These are phyloP conservation scores for Claviceps sorghi DNA, from an alignment of 2,329 filamentous ascomycete species.

Conservation along the genomic window DNA sequence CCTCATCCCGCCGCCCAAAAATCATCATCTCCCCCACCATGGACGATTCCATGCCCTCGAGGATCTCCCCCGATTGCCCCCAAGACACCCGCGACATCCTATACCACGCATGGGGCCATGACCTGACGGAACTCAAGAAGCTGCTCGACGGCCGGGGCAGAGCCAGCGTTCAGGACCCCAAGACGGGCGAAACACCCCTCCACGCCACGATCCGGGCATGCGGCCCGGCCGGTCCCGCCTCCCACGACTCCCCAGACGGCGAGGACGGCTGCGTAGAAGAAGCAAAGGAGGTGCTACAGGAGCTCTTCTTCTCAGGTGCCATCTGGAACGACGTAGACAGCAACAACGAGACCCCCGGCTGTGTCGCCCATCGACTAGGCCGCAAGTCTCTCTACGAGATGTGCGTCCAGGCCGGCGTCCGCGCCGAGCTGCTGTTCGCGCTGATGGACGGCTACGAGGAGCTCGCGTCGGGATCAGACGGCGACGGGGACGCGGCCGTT, in stretches of 20 bases:
- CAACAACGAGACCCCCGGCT: constrained; percentile 82
- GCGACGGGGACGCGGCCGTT: constrained; percentile 9
- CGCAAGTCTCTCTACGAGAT: constrained; percentile 59
- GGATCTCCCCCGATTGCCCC: constrained; percentile 39
- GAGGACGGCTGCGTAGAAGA: constrained; percentile 36
- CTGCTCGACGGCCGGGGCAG: constrained; percentile 49
- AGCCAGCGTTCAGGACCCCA: constrained; percentile 67
- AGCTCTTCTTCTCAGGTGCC: constrained; percentile 73
- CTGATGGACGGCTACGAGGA: constrained; percentile 69
- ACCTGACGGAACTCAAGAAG: constrained; percentile 51
- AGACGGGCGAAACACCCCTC: constrained; percentile 74
- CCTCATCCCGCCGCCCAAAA: no score
- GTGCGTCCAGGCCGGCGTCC: constrained; percentile 78
- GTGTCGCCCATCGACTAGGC: constrained; percentile 59
- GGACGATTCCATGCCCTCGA: constrained; percentile 36
- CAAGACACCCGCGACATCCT: constrained; percentile 36
- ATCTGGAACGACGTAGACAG: constrained; percentile 95
- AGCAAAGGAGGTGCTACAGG: constrained; percentile 52
- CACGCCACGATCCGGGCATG: constrained; percentile 81
- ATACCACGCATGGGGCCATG: constrained; percentile 40
- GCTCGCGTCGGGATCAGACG: constrained; percentile 43
- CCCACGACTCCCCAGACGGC: constrained; percentile 14
- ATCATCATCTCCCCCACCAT: constrained; percentile 9
- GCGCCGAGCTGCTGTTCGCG: constrained; percentile 75
- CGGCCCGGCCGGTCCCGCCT: constrained; percentile 24